Evolutionary conservation across 1,139 yeast genomes (phyloP).

Genomic region (Yamadazyma trypodendri): DNA sequence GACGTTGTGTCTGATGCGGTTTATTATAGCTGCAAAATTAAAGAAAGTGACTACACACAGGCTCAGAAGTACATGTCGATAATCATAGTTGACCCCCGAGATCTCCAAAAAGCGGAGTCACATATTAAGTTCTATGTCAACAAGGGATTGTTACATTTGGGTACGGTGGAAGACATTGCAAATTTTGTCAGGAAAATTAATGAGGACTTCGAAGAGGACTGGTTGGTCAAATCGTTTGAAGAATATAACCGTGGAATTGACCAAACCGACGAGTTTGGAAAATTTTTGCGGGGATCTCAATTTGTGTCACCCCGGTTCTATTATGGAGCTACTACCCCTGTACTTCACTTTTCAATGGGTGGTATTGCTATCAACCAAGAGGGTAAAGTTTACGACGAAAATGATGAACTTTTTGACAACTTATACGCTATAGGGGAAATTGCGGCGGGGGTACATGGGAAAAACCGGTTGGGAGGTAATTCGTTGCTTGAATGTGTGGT

Average conservation of each 20-base stretch:
- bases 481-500: slow-evolving; percentile 42
- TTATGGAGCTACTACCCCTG: slow-evolving; percentile 39
- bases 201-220: slow-evolving; percentile 13
- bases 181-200: slow-evolving; percentile 16
- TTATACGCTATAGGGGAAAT: slow-evolving; percentile 41
- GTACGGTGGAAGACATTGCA: slow-evolving; percentile 22
- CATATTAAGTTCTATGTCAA: slow-evolving; percentile 33
- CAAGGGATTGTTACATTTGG: slow-evolving; percentile 27
- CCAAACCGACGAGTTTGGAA: slow-evolving; percentile 19
- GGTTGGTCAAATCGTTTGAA: slow-evolving; percentile 15
- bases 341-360: slow-evolving; percentile 42
- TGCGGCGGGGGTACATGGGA: slow-evolving; percentile 42
- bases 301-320: slow-evolving; percentile 19
- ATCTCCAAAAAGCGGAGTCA: slow-evolving; percentile 25
- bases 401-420: slow-evolving; percentile 20
- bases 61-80: slow-evolving; percentile 21
- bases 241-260: slow-evolving; percentile 14
- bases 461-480: slow-evolving; percentile 37
- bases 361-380: slow-evolving; percentile 30
- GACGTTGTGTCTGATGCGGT: slow-evolving; percentile 32
- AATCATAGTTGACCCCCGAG: slow-evolving; percentile 26
- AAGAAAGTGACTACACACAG: slow-evolving; percentile 9
- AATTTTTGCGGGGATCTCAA: slow-evolving; percentile 22
- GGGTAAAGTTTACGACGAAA: slow-evolving; percentile 24
- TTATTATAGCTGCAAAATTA: slow-evolving; percentile 20